Base-by-base conservation (phyloP, 2,329 filamentous ascomycete species). In the Diaporthe sp. region DNA sequence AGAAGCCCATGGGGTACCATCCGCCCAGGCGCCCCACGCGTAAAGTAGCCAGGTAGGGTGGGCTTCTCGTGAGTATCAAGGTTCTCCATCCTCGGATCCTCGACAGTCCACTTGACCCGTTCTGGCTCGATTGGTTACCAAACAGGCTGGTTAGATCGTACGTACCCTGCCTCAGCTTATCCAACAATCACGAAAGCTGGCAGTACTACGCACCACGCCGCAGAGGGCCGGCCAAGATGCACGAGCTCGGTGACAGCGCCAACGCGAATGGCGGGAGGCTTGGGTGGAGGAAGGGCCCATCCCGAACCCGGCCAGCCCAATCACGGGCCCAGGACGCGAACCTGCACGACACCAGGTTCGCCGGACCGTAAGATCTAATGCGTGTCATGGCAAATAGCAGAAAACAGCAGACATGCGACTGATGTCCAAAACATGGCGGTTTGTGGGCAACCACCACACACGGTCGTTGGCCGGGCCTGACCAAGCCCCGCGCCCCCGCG, bases 281-380 rank as follows among this genome's bases (percentile, higher is more conserved):
- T 70, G 65, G 65, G 65, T 39, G 65, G 65, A 65, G 65, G 62
- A 17, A 42, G 46, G 49, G 46, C 46, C 31, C 46, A 53, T 68
- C 31, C 46, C 46, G 46, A 39, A 19, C 65, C 13, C 12, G 12
- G n/a, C 13, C 37, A 57, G 58, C 61, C 72, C 72, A 76, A 75
- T 76, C 72, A 75, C 19, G 19, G 75, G 37, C 72, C n/a, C 68
- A 31, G 58, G 39, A 76, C 75, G 75, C 75, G 75, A 76, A 19
- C 51, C 51, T 62, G 37, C 73, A 55, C 73, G 68, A 57, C 46
- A 73, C 71, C 65, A 70, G 49, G 71, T 34, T 57, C 58, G 58
- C 4, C 37, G 71, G 51, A 62, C 58, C 71, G 71, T 62, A 55
- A 73, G 58, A 73, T 65, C 42, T 60, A 37, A 73, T 65, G 71